A percentile compares a stretch with the other conserved stretches of the same genome.
Conservation (phyloP, 331 rosid genomes). For the Pyracantha coccinea region DNA sequence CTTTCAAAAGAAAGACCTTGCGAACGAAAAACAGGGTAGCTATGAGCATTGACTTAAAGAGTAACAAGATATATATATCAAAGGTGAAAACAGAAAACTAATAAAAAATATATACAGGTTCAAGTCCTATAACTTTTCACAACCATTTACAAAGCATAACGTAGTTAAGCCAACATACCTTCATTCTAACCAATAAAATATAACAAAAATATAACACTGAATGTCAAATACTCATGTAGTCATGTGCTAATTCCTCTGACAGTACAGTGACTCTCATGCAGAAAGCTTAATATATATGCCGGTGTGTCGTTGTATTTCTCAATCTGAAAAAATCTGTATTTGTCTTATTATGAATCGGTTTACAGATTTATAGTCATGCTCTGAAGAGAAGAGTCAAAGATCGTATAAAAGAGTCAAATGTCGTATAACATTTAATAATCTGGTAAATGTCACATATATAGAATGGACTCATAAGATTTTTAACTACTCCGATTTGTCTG, state of each 20-base stretch:
- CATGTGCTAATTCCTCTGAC: background rate
- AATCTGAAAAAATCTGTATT: background rate
- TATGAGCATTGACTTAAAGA: background rate
- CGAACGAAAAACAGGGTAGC: background rate
- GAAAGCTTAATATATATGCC: background rate
- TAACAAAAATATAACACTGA: too few species aligned
- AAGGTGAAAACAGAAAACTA: background rate
- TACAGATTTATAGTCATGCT: background rate
- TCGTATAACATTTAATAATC: background rate
- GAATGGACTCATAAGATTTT: background rate
- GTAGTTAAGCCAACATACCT: background rate
- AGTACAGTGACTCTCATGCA: background rate
- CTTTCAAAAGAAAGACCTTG: background rate
- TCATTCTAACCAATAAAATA: background rate
- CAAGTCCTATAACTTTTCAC: background rate
- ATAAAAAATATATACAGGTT: background rate
- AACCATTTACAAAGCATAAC: background rate
- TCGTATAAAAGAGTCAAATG: too few species aligned
- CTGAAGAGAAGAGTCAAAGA: background rate
- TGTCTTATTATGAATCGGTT: background rate
- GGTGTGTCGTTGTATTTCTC: background rate
- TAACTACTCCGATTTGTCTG: too few species aligned
- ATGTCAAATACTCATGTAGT: background rate
- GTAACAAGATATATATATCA: background rate
- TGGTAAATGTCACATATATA: too few species aligned